A percentile compares a stretch with the other conserved stretches of the same genome.
These are phyloP conservation scores for Piper betle DNA, from an alignment of 164 flowering plant genomes.

Conservation along the genomic window DNA sequence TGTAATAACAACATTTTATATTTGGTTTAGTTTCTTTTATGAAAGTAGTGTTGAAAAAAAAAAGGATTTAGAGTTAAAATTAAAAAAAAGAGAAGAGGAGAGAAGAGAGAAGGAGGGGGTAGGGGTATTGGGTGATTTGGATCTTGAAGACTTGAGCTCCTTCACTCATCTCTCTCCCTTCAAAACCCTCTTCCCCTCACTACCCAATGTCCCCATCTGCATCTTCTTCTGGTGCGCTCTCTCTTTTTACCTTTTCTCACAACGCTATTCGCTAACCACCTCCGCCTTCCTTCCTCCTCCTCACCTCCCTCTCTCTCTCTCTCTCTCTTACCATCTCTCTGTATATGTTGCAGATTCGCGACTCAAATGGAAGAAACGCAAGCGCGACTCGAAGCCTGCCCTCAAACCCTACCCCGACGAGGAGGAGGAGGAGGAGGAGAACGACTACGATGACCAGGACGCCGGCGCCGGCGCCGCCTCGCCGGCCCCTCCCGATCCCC, in stretches of 20 bases:
- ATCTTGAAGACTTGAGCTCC: no score
- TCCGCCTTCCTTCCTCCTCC: background rate
- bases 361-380: constrained; percentile 10
- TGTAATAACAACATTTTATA: no score
- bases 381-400: constrained; percentile 4
- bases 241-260: background rate
- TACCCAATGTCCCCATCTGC: constrained; percentile 2
- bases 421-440: constrained; percentile 8
- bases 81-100: no score
- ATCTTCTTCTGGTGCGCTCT: background rate
- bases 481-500: background rate
- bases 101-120: no score
- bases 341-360: constrained; percentile 3
- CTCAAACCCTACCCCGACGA: background rate
- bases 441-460: constrained; percentile 3
- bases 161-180: background rate
- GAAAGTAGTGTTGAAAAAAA: no score
- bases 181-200: no score
- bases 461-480: constrained; percentile 1
- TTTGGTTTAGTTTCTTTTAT: no score
- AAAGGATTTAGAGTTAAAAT: no score
- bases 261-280: no score
- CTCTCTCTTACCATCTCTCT: background rate
- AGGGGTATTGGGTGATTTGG: no score
- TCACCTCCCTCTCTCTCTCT: no score